A percentile compares a stretch with the other conserved stretches of the same genome.
Evolutionary conservation across 1,284 basidiomycete genomes (phyloP).

Genomic region (Boletus mariae): DNA sequence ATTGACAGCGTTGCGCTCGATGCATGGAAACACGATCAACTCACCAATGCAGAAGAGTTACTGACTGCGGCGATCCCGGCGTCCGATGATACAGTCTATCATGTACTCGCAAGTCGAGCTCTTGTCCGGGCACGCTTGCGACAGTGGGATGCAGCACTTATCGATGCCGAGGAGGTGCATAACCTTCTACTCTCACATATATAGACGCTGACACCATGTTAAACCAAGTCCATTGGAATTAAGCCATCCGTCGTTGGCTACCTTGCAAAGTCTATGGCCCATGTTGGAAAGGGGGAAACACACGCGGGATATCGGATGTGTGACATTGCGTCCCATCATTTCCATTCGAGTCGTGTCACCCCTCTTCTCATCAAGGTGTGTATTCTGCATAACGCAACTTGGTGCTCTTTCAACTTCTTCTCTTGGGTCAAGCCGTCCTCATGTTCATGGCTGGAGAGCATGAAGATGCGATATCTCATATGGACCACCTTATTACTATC

Average conservation of each 20-base stretch:
- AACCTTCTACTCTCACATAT: background rate
- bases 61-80: background rate
- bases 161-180: background rate
- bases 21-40: background rate
- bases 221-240: background rate
- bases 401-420: background rate
- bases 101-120: too few species aligned
- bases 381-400: background rate
- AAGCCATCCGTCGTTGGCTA: background rate
- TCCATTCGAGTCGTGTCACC: background rate
- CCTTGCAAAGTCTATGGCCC: background rate
- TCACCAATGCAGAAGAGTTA: background rate
- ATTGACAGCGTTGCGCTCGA: background rate
- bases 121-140: too few species aligned
- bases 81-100: background rate
- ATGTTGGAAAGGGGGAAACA: background rate
- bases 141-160: too few species aligned
- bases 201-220: background rate
- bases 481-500: constrained; percentile 2
- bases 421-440: constrained; percentile 4
- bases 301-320: background rate
- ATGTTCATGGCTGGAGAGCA: constrained; percentile 4
- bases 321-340: background rate
- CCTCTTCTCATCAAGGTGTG: background rate
- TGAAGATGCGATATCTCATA: constrained; percentile 1